A percentile compares a stretch with the other conserved stretches of the same genome.
These are phyloP conservation scores for Mucuna pruriens DNA, from an alignment of 306 rosid genomes.

Conservation along the genomic window DNA sequence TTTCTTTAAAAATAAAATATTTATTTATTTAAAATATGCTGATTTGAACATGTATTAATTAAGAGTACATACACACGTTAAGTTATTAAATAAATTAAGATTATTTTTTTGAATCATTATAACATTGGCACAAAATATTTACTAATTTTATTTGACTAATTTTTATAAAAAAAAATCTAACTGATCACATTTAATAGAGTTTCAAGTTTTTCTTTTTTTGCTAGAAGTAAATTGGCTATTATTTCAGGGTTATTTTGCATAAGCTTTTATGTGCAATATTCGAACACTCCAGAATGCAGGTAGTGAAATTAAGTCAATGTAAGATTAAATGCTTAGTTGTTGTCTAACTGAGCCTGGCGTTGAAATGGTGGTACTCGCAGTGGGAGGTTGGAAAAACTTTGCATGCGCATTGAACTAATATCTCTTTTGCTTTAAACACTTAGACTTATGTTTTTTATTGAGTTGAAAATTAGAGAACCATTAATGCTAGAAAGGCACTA, in stretches of 20 bases:
- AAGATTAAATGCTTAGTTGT: neutral
- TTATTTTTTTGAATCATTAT: no score
- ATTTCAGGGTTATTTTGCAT: neutral
- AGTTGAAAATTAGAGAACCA: neutral
- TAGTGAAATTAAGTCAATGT: constrained; percentile 27
- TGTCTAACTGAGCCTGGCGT: neutral
- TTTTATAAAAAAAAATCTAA: no score
- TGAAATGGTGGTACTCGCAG: constrained; percentile 9
- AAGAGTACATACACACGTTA: neutral
- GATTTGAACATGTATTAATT: neutral
- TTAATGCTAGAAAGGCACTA: neutral
- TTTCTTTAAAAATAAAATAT: neutral
- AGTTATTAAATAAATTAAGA: neutral
- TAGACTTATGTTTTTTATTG: neutral
- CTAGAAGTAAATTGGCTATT: neutral
- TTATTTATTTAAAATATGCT: neutral
- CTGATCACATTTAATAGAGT: no score
- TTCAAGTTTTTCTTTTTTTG: no score
- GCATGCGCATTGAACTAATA: constrained; percentile 1
- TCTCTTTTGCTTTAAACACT: constrained; percentile 14
- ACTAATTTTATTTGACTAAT: no score
- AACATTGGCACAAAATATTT: no score
- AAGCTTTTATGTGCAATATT: neutral
- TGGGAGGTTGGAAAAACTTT: constrained; percentile 40
- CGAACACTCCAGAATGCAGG: neutral